Base-by-base conservation (phyloP, 352 stramenopile species). In the Pythium aquatile region DNA sequence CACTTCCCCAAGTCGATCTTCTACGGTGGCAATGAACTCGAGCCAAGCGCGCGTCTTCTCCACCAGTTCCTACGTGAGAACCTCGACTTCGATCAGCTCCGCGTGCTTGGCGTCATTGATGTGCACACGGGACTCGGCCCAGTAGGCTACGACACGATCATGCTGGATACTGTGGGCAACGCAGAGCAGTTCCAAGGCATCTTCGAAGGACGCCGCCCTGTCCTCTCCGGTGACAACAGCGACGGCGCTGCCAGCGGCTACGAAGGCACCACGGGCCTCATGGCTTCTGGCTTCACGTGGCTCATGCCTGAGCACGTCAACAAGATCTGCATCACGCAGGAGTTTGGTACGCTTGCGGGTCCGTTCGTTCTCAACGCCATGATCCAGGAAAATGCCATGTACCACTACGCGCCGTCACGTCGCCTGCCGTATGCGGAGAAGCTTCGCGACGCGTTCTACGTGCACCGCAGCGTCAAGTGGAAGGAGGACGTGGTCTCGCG, bases 51-150 rank as follows among this genome's bases (percentile, higher is more conserved):
- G 13, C 55, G 33, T 30, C 47, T 87, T 20, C 54, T 97, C 0
- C 71, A 83, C 17, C 33, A 81, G 17, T 94, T 96, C 58, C 65
- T 96, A 7, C 49, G 40, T 11, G 30, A 82, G 20, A 71, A 90
- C 42, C 63, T 92, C 9, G 33, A 83, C n/a, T 76, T 87, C 11
- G 66, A 68, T 2, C 20, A 40, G 14, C 49, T 86, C 0, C 66
- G 42, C 2, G 71, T 69, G n/a, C 65, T 91, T 40, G 81, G 69
- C 3, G 90, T 97, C 76, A 79, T 98, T 64, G 93, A 98, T 70
- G 90, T 98, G 7, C 94, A 98, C 69, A 98, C 94, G 1, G 95
- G 95, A 4, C 76, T 98, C 30, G 95, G 93, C 4, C 61, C 76
- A 13, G 48, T 74, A 33, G 85, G 81, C 26, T 60, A 66, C 37